phyloP scores from a whole-genome alignment of 2,329 filamentous ascomycete species.

The Cryphonectria parasitica region DNA sequence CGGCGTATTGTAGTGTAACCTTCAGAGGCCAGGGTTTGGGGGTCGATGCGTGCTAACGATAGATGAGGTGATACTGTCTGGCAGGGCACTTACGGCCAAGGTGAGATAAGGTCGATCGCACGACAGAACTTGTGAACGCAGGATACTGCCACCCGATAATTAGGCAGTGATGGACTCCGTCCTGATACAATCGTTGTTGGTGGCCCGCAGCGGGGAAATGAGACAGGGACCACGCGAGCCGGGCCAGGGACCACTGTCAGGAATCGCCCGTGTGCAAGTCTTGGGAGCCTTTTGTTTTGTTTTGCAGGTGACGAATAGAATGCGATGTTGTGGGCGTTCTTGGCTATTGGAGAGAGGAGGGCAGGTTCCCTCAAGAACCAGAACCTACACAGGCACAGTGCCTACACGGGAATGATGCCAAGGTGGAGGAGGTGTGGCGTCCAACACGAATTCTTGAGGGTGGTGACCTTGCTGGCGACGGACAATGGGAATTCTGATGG shows the following conservation, averaged over 20 bases:
- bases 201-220: conserved; percentile 20
- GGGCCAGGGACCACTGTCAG: conserved; percentile 7
- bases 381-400: conserved; percentile 7
- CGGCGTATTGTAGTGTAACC: conserved; percentile 6
- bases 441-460: not conserved
- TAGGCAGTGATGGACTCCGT: conserved; percentile 9
- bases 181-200: not conserved
- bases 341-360: not conserved
- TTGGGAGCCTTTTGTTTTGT: not conserved
- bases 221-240: conserved; percentile 11
- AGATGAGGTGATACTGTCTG: conserved; percentile 15
- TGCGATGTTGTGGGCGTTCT: conserved; percentile 1
- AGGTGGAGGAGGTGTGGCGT: not conserved
- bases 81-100: conserved; percentile 17
- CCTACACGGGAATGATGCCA: conserved; percentile 13
- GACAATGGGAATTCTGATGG: not conserved
- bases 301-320: conserved; percentile 1
- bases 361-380: conserved; percentile 11
- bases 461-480: not conserved
- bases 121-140: conserved; percentile 1
- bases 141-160: not conserved
- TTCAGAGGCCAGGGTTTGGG: conserved; percentile 5
- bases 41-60: conserved; percentile 15
- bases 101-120: conserved; percentile 9
- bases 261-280: conserved; percentile 3